These are phyloP conservation scores for Torulaspora maleeae DNA, from an alignment of 805 yeast species.

Conservation along the genomic window DNA sequence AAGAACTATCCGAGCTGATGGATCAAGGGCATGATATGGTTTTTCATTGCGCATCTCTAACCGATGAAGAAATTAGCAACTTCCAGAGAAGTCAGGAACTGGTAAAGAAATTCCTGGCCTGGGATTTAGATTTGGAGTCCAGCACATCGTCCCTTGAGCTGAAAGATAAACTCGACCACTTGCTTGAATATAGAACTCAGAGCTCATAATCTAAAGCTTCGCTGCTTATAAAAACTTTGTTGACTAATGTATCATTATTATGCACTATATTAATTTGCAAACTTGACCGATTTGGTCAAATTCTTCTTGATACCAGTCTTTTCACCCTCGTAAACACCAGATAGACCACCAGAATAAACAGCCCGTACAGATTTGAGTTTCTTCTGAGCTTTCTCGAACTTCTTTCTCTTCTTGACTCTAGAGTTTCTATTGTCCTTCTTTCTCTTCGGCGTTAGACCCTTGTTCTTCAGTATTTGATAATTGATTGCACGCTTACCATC, in stretches of 20 bases:
- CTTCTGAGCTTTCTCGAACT: conserved; percentile 92
- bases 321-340: conserved; percentile 88
- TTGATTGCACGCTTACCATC: conserved; percentile 92
- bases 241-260: not conserved
- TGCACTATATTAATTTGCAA: conserved; percentile 31
- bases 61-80: conserved; percentile 15
- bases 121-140: conserved; percentile 31
- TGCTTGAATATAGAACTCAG: not conserved
- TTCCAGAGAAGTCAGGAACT: conserved; percentile 19
- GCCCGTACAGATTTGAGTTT: conserved; percentile 85
- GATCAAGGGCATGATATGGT: conserved; percentile 21
- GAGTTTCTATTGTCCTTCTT: conserved; percentile 93
- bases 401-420: conserved; percentile 97
- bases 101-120: conserved; percentile 26
- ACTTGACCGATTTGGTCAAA: conserved; percentile 78
- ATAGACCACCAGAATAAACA: conserved; percentile 66
- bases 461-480: conserved; percentile 92
- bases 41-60: not conserved
- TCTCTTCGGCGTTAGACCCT: conserved; percentile 90
- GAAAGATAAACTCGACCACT: conserved; percentile 9
- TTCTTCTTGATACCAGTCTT: conserved; percentile 96
- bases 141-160: conserved; percentile 4
- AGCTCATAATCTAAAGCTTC: not conserved
- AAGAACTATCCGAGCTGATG: conserved; percentile 21
- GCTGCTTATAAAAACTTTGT: not conserved